Base-by-base conservation (phyloP, 139 green algal species). In the Monoraphidium neglectum region DNA sequence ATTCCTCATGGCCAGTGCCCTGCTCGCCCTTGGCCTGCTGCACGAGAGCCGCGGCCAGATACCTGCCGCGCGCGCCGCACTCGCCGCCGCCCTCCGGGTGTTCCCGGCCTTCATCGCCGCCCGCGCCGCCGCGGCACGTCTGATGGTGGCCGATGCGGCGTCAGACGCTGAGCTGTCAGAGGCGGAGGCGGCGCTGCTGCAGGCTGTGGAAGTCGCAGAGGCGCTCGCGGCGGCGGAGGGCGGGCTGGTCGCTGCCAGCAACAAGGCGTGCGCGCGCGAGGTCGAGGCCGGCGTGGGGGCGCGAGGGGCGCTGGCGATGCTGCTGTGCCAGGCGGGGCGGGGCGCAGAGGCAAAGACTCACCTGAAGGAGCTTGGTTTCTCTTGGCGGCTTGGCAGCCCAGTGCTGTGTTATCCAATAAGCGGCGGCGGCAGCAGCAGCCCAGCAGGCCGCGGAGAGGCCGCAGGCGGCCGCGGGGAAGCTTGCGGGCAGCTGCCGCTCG, bases 241-340 rank as follows among this genome's bases (percentile, higher is more conserved):
- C 49, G 67, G 59, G 46, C 32, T 68, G 68, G 68, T 84, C 51
- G 5, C 76, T 12, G 74, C 75, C 4, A 70, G 59, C 21, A 84
- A 80, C 70, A 77, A 61, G 35, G 75, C 74, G 3, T 85, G 80
- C 59, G 63, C 62, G 33, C 32, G 40, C 51, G 80, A 85, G 64
- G 32, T 60, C 33, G 74, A 80, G 57, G 74, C 69, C 59, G 80
- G 62, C 2, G 54, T 54, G 51, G 80, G 32, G 12, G 80, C 63
- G 30, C 70, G 75, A 4, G 33, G 63, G 24, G 49, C 47, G 1
- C 70, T 86, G 60, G 80, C 80, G 3, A 82, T 86, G 80, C 65
- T 86, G 80, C 59, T 82, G 46, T 80, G 70, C 43, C 80, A 86
- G 76, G 38, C 24, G 70, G 80, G 80, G 10, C 47, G 71, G 10